These are phyloP conservation scores for Solanum microdontum DNA, from an alignment of 257 asterid species.

Conservation along the genomic window DNA sequence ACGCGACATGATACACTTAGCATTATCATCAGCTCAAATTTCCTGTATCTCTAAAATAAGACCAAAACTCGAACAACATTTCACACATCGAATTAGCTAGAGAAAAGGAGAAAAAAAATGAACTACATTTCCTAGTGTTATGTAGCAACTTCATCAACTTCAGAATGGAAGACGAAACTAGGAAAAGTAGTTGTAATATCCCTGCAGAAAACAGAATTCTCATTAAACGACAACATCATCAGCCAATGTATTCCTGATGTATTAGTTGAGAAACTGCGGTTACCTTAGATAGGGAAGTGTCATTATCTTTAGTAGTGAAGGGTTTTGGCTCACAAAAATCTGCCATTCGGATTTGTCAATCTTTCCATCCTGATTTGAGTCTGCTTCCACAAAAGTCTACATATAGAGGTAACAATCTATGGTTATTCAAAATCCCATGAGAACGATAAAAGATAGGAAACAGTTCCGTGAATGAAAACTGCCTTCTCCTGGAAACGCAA, in stretches of 20 bases:
- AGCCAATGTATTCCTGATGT: not conserved
- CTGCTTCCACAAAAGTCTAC: slow-evolving; percentile 89
- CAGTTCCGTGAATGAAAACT: not conserved
- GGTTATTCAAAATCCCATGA: not conserved
- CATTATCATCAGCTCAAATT: not conserved
- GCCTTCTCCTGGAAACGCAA: not conserved
- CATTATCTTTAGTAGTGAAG: slow-evolving; percentile 88
- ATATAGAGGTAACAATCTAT: not conserved
- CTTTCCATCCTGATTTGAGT: slow-evolving; percentile 69
- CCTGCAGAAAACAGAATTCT: slow-evolving; percentile 23
- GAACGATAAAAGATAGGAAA: not conserved
- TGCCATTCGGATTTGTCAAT: slow-evolving; percentile 89
- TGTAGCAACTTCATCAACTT: slow-evolving; percentile 81
- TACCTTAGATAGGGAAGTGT: slow-evolving; percentile 90
- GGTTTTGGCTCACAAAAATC: slow-evolving; percentile 62
- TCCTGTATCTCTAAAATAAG: not conserved
- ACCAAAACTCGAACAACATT: not conserved
- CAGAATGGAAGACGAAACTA: slow-evolving; percentile 78
- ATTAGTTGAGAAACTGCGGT: not conserved
- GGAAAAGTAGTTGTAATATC: slow-evolving; percentile 88
- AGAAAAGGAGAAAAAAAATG: not conserved
- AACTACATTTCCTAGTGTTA: slow-evolving; percentile 2
- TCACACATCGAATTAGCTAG: not conserved
- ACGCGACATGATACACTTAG: not conserved
- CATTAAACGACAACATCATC: not conserved